Evolutionary conservation across 352 stramenopile species (phyloP).

Genomic region (Phytophthora capsici): DNA sequence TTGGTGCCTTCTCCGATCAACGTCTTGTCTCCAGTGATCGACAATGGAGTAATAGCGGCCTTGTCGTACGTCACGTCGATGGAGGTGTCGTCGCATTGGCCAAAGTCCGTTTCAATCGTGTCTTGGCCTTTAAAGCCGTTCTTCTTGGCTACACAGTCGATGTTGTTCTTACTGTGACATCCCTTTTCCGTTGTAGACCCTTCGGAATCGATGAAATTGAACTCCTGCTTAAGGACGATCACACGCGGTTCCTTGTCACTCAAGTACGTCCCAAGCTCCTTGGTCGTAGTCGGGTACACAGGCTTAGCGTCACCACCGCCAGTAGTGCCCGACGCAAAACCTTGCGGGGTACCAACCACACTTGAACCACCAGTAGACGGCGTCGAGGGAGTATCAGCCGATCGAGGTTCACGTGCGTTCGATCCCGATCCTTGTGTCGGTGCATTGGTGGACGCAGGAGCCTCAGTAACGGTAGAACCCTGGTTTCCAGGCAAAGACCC

Average conservation of each 20-base stretch:
- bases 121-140: slow-evolving; percentile 56
- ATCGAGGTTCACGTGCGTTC: not conserved
- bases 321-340: slow-evolving; percentile 31
- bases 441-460: not conserved
- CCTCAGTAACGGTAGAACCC: too few relatives aligned
- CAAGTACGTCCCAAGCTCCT: slow-evolving; percentile 48
- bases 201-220: slow-evolving; percentile 52
- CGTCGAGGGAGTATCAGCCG: not conserved
- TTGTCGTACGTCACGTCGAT: slow-evolving; percentile 36
- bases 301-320: slow-evolving; percentile 41
- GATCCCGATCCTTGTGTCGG: not conserved
- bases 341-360: slow-evolving; percentile 8
- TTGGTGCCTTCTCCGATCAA: slow-evolving; percentile 45
- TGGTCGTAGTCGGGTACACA: slow-evolving; percentile 46
- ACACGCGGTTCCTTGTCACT: slow-evolving; percentile 41
- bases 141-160: slow-evolving; percentile 53
- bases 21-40: slow-evolving; percentile 44
- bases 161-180: slow-evolving; percentile 44
- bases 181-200: slow-evolving; percentile 49
- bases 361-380: slow-evolving; percentile 2
- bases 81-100: slow-evolving; percentile 35
- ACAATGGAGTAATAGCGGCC: slow-evolving; percentile 26
- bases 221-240: slow-evolving; percentile 55
- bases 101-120: slow-evolving; percentile 41
- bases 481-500: not conserved